Percentiles rank a stretch among this genome's conserved stretches.
phyloP scores from a whole-genome alignment of 208 protist species.

The Giardia duodenalis region DNA sequence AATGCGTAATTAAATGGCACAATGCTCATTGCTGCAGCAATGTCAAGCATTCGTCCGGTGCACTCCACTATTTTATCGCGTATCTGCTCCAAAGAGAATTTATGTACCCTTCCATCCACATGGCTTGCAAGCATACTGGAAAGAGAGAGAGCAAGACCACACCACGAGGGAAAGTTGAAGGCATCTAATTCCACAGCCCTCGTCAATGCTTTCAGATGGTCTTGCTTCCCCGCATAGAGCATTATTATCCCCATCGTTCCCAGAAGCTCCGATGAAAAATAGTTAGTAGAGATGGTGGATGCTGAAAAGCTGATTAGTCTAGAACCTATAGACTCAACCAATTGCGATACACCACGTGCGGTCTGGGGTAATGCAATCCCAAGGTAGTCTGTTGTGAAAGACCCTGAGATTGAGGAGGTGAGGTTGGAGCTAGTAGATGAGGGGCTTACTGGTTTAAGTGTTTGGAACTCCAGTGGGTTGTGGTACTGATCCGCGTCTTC shows the following conservation, averaged over 20 bases:
- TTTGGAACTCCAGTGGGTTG: no score
- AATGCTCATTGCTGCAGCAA: background rate
- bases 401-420: background rate
- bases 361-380: background rate
- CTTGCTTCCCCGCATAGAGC: background rate
- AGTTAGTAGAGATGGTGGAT: background rate
- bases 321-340: background rate
- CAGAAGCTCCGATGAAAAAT: background rate
- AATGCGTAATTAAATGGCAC: background rate
- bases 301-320: background rate
- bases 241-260: background rate
- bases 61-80: background rate
- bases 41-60: background rate
- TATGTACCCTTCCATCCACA: background rate
- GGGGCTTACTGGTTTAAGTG: no score
- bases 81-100: background rate
- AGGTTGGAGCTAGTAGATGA: background rate
- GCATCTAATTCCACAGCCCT: background rate
- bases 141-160: background rate
- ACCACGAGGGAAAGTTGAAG: background rate
- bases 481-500: background rate
- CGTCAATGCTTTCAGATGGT: background rate
- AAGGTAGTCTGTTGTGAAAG: background rate
- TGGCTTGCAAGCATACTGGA: background rate
- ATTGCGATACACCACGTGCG: background rate